These are phyloP conservation scores for Neurospora sp. DNA, from an alignment of 495 filamentous ascomycete genomes.

Conservation along the genomic window DNA sequence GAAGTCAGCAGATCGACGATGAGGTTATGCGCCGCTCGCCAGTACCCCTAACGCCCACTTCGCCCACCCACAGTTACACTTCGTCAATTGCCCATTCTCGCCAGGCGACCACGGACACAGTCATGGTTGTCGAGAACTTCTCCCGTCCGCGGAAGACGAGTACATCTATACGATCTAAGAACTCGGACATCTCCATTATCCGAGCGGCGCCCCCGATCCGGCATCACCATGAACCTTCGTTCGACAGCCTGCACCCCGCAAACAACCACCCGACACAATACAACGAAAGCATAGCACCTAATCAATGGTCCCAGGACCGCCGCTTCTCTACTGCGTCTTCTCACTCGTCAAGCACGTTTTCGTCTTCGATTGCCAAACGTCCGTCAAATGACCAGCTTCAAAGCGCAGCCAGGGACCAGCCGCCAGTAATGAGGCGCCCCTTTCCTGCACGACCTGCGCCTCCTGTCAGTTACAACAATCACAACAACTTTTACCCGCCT, in stretches of 20 bases:
- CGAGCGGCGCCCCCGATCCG: slow-evolving; percentile 16
- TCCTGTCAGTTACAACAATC: neutral
- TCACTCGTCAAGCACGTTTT: slow-evolving; percentile 31
- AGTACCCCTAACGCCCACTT: slow-evolving; percentile 10
- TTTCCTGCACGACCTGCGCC: neutral
- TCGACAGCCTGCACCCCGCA: slow-evolving; percentile 18
- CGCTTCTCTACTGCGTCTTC: slow-evolving; percentile 39
- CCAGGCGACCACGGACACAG: slow-evolving; percentile 10
- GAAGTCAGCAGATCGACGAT: slow-evolving; percentile 15
- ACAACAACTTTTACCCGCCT: neutral
- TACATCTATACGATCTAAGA: slow-evolving; percentile 23
- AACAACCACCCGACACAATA: slow-evolving; percentile 10
- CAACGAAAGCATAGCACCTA: slow-evolving; percentile 6
- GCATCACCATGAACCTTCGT: slow-evolving; percentile 19
- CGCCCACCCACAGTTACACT: neutral
- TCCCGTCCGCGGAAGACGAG: slow-evolving; percentile 42
- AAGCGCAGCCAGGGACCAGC: slow-evolving; percentile 8
- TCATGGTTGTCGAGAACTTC: slow-evolving; percentile 38
- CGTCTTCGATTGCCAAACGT: slow-evolving; percentile 25
- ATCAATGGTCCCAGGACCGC: slow-evolving; percentile 27
- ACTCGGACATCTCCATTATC: slow-evolving; percentile 23
- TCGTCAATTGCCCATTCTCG: neutral
- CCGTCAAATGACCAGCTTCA: slow-evolving; percentile 24
- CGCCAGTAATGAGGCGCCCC: neutral
- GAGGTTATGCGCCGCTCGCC: slow-evolving; percentile 5